Evolutionary conservation across 2,329 filamentous ascomycete species (phyloP), one percentile per base, ranked within the genome.

Genomic region (Drechslerella coelobrocha): DNA sequence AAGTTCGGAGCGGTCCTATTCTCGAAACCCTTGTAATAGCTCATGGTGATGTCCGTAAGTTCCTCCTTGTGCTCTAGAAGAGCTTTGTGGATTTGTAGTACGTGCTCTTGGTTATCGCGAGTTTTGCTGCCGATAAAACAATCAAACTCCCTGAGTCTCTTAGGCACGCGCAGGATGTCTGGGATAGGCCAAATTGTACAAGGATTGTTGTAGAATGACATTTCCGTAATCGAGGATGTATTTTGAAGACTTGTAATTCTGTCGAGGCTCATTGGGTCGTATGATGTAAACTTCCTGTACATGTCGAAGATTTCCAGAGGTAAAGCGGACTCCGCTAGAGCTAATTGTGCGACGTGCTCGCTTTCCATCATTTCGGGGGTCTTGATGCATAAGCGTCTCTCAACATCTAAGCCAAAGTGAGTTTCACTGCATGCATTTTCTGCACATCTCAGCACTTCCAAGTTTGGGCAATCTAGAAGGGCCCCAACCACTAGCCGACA

Each of bases 51-150:
- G 8, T 61, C 45, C 12, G 31, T 60, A 4, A 68, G 41, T 2
- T 48, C 55, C 17, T 61, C 50, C 39, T 51, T 61, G 19, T 55
- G 37, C 12, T 48, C 55, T n/a, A 68, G 19, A 10, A 68, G 29
- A 1, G 55, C 62, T 2, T 37, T 12, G 17, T 59, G 55, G 23
- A 61, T 43, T 3, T 29, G 27, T 19, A 21, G 19, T 2, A 61
- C 50, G 23, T 56, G 27, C 8, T 57, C 61, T 17, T 31, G 37
- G 31, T 29, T 52, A 14, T 45, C 34, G 2, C 39, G 1, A 19
- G 52, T 57, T 3, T 47, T 52, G n/a, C 45, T 65, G 12, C 52
- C 53, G 26, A 65, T 52, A 21, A 48, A 65, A 24, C 53, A 65
- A 17, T 65, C 52, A 19, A 65, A 57, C 2, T 50, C 45, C 9